Evolutionary conservation across 2,329 filamentous ascomycete genomes (phyloP), one percentile per base, ranked within the genome.

Genomic region (Drechslerella dactyloides): DNA sequence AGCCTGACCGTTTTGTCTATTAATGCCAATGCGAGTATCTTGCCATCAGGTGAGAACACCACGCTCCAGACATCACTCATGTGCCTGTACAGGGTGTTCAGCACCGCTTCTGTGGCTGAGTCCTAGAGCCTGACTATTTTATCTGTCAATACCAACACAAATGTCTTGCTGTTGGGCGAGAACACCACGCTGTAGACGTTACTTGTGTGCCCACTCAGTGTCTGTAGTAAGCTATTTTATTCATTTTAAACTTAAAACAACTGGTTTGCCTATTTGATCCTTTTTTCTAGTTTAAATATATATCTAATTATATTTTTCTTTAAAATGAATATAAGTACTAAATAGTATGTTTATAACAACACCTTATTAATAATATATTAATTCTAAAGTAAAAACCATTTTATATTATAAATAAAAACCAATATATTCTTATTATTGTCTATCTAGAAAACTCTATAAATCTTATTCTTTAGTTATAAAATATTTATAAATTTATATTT

Each of bases 111-210:
- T 17, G 57, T 52, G 10, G 2, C n/a, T 21, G 50, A 54, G 66
- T 77, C 74, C 77, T 76, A 78, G 4, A 78, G 42, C 40, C 56
- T 54, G 24, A 78, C 60, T 0, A 74, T 77, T 0, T 54, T 46
- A 57, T 78, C 76, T 23, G 61, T 23, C 2, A 77, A 78, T 53
- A 50, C 75, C 2, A 76, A 77, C 0, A 74, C 76, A 8, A 79
- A 46, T 27, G 69, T 50, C 19, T 74, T 73, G 35, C 75, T 69
- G 52, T 78, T n/a, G n/a, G n/a, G n/a, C n/a, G n/a, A n/a, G n/a
- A n/a, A n/a, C n/a, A n/a, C n/a, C n/a, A n/a, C n/a, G n/a, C n/a
- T n/a, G n/a, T n/a, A n/a, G n/a, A n/a, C n/a, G 75, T 5, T 65
- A 74, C 17, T 21, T 51, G 57, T 51, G 51, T 30, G 59, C 59